phyloP scores from a whole-genome alignment of 371 early-diverging fungal genomes.

The Mortierella sp. region DNA sequence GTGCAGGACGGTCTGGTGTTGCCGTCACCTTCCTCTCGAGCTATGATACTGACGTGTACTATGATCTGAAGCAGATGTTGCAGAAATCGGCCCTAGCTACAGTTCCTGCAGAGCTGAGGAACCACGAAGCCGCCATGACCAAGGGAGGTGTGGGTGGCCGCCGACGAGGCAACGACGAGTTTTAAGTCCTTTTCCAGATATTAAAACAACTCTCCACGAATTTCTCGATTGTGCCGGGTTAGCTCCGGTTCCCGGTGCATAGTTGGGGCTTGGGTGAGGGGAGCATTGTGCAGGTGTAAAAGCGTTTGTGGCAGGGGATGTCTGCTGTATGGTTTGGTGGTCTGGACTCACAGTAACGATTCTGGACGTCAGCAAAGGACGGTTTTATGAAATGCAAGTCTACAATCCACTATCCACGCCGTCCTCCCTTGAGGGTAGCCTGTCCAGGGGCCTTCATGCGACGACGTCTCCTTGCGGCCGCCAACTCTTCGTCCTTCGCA shows the following conservation, averaged over 20 bases:
- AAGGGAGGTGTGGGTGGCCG: slow-evolving; percentile 56
- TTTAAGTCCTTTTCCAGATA: slow-evolving; percentile 11
- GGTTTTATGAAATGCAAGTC: background rate
- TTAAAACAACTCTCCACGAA: background rate
- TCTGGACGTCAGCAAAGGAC: no score
- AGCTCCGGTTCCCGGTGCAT: no score
- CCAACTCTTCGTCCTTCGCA: slow-evolving; percentile 45
- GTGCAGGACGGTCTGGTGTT: slow-evolving; percentile 95
- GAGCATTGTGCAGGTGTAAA: no score
- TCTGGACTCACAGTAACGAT: no score
- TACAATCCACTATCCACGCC: slow-evolving; percentile 32
- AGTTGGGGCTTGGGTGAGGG: no score
- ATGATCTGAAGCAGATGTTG: slow-evolving; percentile 91
- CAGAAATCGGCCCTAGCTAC: slow-evolving; percentile 81
- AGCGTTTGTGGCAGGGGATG: no score
- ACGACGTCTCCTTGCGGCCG: slow-evolving; percentile 52
- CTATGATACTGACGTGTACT: slow-evolving; percentile 88
- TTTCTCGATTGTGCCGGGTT: no score
- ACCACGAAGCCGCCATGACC: slow-evolving; percentile 87
- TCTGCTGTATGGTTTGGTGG: no score
- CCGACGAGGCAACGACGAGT: slow-evolving; percentile 34
- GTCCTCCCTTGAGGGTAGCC: slow-evolving; percentile 49
- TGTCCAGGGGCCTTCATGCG: slow-evolving; percentile 54
- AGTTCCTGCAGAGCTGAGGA: slow-evolving; percentile 88
- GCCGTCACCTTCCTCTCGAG: slow-evolving; percentile 90